phyloP scores from a whole-genome alignment of 495 filamentous ascomycete species.

The Bathelium albidoporum region DNA sequence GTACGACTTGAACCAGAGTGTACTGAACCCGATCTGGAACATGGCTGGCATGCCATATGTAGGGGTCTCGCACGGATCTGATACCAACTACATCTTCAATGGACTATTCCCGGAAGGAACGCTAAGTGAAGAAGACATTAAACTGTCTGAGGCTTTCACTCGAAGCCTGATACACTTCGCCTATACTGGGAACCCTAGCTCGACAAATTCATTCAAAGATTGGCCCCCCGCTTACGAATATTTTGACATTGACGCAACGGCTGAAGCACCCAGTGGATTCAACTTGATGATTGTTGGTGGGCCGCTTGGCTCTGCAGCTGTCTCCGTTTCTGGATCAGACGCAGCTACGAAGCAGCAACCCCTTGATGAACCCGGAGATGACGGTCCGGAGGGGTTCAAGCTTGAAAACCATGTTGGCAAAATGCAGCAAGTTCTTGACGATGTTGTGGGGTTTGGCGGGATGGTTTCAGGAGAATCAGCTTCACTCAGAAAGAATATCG shows the following conservation, averaged over 20 bases:
- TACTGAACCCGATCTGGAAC: not conserved
- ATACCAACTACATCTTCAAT: conserved; percentile 6
- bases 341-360: not conserved
- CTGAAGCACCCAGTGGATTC: not conserved
- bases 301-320: not conserved
- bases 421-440: not conserved
- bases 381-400: not conserved
- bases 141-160: conserved; percentile 12
- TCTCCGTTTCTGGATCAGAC: not conserved
- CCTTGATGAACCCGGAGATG: too few species aligned
- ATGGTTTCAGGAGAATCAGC: not conserved
- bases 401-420: not conserved
- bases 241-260: not conserved
- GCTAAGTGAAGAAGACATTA: conserved; percentile 15
- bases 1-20: not conserved
- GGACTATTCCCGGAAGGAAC: conserved; percentile 20
- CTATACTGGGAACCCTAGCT: conserved; percentile 5
- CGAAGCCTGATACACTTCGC: conserved; percentile 8
- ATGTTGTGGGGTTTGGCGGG: not conserved
- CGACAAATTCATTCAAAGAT: not conserved
- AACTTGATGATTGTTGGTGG: not conserved
- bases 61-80: not conserved
- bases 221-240: not conserved
- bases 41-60: not conserved
- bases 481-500: not conserved